Percentiles rank a stretch among this genome's conserved stretches.
Evolutionary conservation across 495 filamentous ascomycete species (phyloP).

Genomic region (Paragyromitra xinjiangensis): DNA sequence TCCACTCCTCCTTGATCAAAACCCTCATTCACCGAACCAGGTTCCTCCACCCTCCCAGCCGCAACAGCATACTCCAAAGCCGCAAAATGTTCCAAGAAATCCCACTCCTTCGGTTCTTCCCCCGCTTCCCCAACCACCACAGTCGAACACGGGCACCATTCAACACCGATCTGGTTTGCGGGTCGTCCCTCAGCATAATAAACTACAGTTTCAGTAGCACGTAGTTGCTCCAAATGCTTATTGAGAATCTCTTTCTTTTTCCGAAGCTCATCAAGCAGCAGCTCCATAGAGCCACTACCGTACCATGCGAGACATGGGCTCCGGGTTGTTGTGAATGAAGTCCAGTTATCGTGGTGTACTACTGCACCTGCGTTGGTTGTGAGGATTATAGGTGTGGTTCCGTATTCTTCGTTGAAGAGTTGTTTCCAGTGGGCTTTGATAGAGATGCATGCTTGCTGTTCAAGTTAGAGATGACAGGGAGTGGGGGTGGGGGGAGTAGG

Average conservation of each 20-base stretch:
- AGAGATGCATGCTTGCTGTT: constrained; percentile 1
- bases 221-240: constrained; percentile 8
- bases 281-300: background rate
- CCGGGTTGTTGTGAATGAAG: background rate
- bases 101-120: background rate
- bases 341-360: constrained; percentile 1
- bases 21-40: background rate
- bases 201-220: background rate
- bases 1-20: background rate
- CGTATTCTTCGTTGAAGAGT: background rate
- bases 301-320: constrained; percentile 30
- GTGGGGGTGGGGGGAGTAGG: background rate
- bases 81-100: background rate
- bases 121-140: background rate
- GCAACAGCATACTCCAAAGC: background rate
- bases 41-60: background rate
- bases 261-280: background rate
- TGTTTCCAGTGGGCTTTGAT: constrained; percentile 11
- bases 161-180: background rate
- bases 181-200: background rate
- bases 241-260: background rate
- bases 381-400: constrained; percentile 1
- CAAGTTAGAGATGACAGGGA: background rate
- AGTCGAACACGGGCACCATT: background rate
- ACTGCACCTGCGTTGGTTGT: constrained; percentile 8